phyloP scores from a whole-genome alignment of 495 filamentous ascomycete genomes.

The Bacidia gigantensis region DNA sequence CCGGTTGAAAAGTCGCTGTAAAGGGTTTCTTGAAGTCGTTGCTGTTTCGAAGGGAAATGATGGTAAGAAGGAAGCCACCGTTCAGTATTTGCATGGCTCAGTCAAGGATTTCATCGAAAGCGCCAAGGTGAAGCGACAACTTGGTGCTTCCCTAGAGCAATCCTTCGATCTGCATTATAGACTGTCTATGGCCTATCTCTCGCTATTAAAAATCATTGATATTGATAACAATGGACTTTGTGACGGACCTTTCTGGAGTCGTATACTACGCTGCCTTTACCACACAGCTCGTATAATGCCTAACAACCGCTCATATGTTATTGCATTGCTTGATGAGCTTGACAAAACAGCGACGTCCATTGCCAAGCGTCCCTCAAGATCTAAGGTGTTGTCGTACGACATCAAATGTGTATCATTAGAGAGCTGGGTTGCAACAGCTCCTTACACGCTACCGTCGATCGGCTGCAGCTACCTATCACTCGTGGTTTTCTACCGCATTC shows the following conservation, averaged over 20 bases:
- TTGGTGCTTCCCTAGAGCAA: neutral
- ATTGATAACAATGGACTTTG: neutral
- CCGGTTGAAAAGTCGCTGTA: conserved; percentile 9
- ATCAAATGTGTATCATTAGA: neutral
- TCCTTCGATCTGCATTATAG: conserved; percentile 1
- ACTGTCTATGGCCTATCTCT: neutral
- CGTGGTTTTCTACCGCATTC: conserved; percentile 2
- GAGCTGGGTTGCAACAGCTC: neutral
- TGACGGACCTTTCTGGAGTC: neutral
- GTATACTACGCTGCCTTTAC: neutral
- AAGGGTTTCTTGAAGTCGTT: conserved; percentile 7
- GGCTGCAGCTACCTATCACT: conserved; percentile 2
- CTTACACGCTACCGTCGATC: neutral
- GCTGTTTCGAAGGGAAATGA: neutral
- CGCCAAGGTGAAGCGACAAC: neutral
- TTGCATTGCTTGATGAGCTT: neutral
- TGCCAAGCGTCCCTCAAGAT: neutral
- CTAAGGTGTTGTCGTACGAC: neutral
- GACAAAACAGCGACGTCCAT: neutral
- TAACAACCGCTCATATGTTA: neutral
- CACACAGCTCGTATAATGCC: neutral
- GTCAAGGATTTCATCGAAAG: conserved; percentile 9
- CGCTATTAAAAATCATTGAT: neutral
- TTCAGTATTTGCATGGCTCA: conserved; percentile 11
- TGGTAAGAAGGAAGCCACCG: neutral